Evolutionary conservation across 1,284 basidiomycete genomes (phyloP), one percentile per base, ranked within the genome.

Genomic region (Tremellales sp.): DNA sequence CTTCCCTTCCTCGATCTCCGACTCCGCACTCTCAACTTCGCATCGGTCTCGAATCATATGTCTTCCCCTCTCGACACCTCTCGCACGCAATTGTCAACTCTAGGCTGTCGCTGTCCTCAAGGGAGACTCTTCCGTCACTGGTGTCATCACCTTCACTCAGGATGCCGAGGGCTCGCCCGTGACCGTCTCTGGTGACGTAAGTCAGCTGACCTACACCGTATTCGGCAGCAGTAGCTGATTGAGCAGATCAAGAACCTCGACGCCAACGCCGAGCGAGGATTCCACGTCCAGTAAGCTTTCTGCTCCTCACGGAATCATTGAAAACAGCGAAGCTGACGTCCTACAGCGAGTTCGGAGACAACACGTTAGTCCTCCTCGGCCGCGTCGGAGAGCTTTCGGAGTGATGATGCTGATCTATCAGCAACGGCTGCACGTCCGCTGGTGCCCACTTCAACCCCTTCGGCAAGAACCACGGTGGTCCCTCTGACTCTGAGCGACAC

Each of bases 381-480:
- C n/a, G n/a, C n/a, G n/a, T n/a, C n/a, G n/a, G n/a, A n/a, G n/a
- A n/a, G n/a, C n/a, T n/a, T n/a, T n/a, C n/a, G n/a, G n/a, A n/a
- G n/a, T n/a, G n/a, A n/a, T 19, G 35, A 15, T 43, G 22, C 40
- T 48, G 41, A 50, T 45, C 21, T 45, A 27, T 36, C 42, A 59
- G 56, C 48, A 75, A 79, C 49, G 86, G 85, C 7, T 89, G 87
- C 72, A 64, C 77, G 13, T 84, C 84, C 21, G 80, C 87, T 31
- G 85, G 86, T 10, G 61, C 82, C 40, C 87, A 89, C 73, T 89
- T 83, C 77, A 89, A 89, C 75, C 86, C 86, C 0, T 79, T 78
- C 65, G 76, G 73, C 27, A 78, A 79, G 62, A 80, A 75, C 29
- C 87, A 89, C 61, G 86, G 86, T 48, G 82, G 78, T 4, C 85